A percentile compares a stretch with the other conserved stretches of the same genome.
phyloP scores from a whole-genome alignment of 2,329 filamentous ascomycete species.

The Drechslerella stenobrocha region DNA sequence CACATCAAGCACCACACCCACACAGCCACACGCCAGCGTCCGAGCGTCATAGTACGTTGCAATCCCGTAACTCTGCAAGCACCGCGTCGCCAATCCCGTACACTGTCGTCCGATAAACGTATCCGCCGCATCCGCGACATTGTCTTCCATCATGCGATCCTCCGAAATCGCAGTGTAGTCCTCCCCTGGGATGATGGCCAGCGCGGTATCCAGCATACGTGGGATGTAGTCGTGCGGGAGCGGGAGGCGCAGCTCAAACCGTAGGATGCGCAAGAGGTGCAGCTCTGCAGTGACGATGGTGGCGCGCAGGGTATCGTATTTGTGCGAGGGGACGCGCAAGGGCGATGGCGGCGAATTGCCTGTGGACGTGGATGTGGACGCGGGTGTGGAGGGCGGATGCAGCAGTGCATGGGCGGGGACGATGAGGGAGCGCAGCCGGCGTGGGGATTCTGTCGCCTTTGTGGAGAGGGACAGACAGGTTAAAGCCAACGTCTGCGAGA shows the following conservation, averaged over 20 bases:
- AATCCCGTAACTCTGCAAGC: conserved; percentile 53
- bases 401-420: conserved; percentile 54
- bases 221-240: conserved; percentile 54
- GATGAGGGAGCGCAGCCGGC: conserved; percentile 54
- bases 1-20: conserved; percentile 51
- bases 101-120: conserved; percentile 52
- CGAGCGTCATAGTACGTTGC: conserved; percentile 54
- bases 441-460: conserved; percentile 54
- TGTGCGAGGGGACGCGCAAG: conserved; percentile 53
- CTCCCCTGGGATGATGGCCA: conserved; percentile 47
- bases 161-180: conserved; percentile 48
- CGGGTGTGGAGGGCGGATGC: conserved; percentile 45
- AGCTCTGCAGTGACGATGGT: conserved; percentile 55
- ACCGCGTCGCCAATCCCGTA: conserved; percentile 48
- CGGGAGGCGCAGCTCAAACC: conserved; percentile 54
- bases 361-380: not conserved
- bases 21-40: conserved; percentile 53
- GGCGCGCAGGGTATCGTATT: conserved; percentile 54
- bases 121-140: conserved; percentile 51
- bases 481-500: conserved; percentile 53
- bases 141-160: conserved; percentile 53
- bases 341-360: conserved; percentile 38
- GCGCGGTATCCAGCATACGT: conserved; percentile 52
- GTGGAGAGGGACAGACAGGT: conserved; percentile 54
- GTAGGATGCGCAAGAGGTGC: conserved; percentile 54